phyloP scores from a whole-genome alignment of 345 rosid species.

The Trapa bicornis region DNA sequence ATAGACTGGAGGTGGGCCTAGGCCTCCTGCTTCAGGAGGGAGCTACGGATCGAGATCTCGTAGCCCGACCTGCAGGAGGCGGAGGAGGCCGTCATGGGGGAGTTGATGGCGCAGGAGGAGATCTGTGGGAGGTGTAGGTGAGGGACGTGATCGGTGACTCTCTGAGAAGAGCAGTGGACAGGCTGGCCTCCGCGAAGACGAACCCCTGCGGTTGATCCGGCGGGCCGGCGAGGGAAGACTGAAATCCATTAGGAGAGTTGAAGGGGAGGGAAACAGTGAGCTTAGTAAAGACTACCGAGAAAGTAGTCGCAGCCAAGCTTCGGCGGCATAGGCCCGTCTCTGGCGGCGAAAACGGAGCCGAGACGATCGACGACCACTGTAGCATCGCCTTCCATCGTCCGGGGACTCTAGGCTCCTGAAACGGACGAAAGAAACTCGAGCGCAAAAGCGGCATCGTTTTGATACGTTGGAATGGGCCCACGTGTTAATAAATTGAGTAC shows the following conservation, averaged over 20 bases:
- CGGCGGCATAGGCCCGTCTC: constrained; percentile 30
- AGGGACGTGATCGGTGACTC: constrained; percentile 19
- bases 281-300: constrained; percentile 6
- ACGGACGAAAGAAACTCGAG: neutral
- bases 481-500: no score
- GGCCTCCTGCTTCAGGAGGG: constrained; percentile 78
- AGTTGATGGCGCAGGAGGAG: constrained; percentile 26
- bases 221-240: neutral
- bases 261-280: constrained; percentile 13
- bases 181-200: no score
- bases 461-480: neutral
- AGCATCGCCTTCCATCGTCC: constrained; percentile 1
- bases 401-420: neutral
- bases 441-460: no score
- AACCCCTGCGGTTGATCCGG: neutral
- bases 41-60: constrained; percentile 72
- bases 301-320: constrained; percentile 29
- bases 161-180: no score
- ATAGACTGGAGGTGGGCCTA: constrained; percentile 86
- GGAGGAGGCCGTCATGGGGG: constrained; percentile 27
- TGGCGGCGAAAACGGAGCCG: neutral
- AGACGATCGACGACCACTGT: neutral
- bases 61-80: constrained; percentile 21
- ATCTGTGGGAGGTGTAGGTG: constrained; percentile 53
- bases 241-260: constrained; percentile 16